Percentiles rank a stretch among this genome's conserved stretches.
phyloP scores from a whole-genome alignment of 2,329 filamentous ascomycete genomes.

The Dactylellina leptospora region DNA sequence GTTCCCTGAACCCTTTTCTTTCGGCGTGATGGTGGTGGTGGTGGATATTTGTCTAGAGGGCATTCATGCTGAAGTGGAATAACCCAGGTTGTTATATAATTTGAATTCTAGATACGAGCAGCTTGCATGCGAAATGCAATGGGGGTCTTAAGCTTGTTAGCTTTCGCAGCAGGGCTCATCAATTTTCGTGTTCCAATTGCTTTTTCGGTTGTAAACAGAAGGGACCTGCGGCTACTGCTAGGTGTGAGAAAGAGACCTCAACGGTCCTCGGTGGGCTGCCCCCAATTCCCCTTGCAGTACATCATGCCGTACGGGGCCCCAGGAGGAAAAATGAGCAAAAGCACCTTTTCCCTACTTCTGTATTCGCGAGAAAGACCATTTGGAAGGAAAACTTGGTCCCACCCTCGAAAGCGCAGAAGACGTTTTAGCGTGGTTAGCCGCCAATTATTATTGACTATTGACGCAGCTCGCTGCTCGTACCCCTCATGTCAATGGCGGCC shows the following conservation, averaged over 20 bases:
- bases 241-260: constrained; percentile 13
- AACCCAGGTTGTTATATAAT: constrained; percentile 52
- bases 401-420: constrained; percentile 16
- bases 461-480: constrained; percentile 14
- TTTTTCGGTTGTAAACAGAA: constrained; percentile 39
- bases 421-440: constrained; percentile 42
- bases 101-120: constrained; percentile 23
- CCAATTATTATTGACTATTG: constrained; percentile 50
- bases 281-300: constrained; percentile 23
- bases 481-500: constrained; percentile 15
- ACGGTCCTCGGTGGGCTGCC: constrained; percentile 16
- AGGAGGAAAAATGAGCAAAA: constrained; percentile 14
- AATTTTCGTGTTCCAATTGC: constrained; percentile 21
- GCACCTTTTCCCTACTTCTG: constrained; percentile 4
- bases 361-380: background rate
- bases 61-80: constrained; percentile 43
- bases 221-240: constrained; percentile 36
- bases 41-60: constrained; percentile 12
- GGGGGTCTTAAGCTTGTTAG: constrained; percentile 27
- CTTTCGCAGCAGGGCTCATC: constrained; percentile 45
- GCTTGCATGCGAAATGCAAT: constrained; percentile 23
- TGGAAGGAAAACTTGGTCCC: background rate
- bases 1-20: background rate
- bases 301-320: constrained; percentile 26
- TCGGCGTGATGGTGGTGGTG: constrained; percentile 25